A percentile compares a stretch with the other conserved stretches of the same genome.
phyloP scores from a whole-genome alignment of 306 rosid genomes.

The Carpinus viminea region DNA sequence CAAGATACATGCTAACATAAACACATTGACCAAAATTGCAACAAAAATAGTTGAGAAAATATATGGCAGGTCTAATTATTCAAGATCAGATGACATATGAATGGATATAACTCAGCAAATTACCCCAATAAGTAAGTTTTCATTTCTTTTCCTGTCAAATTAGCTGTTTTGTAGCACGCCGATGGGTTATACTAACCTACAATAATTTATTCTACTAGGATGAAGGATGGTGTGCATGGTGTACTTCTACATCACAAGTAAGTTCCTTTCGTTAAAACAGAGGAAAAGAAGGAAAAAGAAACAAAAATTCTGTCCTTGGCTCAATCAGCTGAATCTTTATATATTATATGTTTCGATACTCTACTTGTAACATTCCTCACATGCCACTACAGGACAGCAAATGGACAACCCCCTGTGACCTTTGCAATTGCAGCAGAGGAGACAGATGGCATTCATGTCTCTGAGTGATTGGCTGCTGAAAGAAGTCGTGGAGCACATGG shows the following conservation, averaged over 20 bases:
- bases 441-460: slow-evolving; percentile 66
- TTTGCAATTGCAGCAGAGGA: slow-evolving; percentile 91
- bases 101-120: no score
- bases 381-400: slow-evolving; percentile 59
- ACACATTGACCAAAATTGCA: slow-evolving; percentile 5
- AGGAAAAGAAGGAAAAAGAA: no score
- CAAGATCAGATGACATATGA: no score
- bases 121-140: no score
- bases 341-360: no score
- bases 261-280: slow-evolving; percentile 23
- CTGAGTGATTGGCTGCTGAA: slow-evolving; percentile 30
- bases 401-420: slow-evolving; percentile 65
- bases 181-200: slow-evolving; percentile 38
- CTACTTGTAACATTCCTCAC: slow-evolving; percentile 5
- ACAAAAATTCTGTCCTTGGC: no score
- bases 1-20: no score
- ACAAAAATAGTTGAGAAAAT: background rate
- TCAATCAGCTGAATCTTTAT: no score
- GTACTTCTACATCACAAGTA: slow-evolving; percentile 88
- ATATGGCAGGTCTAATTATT: no score
- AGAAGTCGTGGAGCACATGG: background rate
- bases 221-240: slow-evolving; percentile 68
- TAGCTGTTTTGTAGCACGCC: background rate
- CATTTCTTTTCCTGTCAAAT: no score
- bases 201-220: slow-evolving; percentile 46